Evolutionary conservation across 2,329 filamentous ascomycete species (phyloP).

Genomic region (Setomelanomma holmii): DNA sequence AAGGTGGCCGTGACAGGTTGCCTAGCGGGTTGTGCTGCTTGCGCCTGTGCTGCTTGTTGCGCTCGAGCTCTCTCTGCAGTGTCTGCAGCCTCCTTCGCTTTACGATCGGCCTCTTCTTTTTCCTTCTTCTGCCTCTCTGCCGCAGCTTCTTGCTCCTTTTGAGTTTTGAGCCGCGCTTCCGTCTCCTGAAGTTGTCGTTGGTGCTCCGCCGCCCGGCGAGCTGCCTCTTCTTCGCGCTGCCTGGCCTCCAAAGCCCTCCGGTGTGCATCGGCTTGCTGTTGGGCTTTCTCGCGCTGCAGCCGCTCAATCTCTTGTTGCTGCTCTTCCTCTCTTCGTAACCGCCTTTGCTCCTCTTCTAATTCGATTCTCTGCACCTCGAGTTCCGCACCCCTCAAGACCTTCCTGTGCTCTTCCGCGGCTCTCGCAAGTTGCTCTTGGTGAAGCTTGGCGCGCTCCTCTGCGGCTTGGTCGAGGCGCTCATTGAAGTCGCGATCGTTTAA

Average conservation of each 20-base stretch:
- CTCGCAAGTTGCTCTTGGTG: conserved; percentile 72
- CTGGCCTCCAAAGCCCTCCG: conserved; percentile 43
- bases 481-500: conserved; percentile 57
- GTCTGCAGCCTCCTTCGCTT: conserved; percentile 35
- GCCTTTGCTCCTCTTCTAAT: conserved; percentile 50
- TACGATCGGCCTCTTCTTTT: conserved; percentile 39
- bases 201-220: conserved; percentile 34
- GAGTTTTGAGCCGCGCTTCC: conserved; percentile 38
- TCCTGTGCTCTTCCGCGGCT: conserved; percentile 71
- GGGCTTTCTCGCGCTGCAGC: conserved; percentile 54
- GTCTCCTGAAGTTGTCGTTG: conserved; percentile 39
- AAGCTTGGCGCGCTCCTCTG: conserved; percentile 67
- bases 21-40: conserved; percentile 12
- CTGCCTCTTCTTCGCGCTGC: conserved; percentile 40
- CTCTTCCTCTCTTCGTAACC: conserved; percentile 42
- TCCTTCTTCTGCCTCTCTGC: conserved; percentile 35
- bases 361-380: conserved; percentile 59
- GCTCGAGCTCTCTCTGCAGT: conserved; percentile 32
- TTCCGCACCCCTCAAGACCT: conserved; percentile 65
- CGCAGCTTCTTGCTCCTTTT: conserved; percentile 40
- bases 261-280: conserved; percentile 47
- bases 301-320: conserved; percentile 49
- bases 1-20: conserved; percentile 7
- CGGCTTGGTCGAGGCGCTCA: conserved; percentile 67
- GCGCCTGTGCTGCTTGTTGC: conserved; percentile 23